Conservation (phyloP, 371 early-diverging fungal genomes). For the Mucor plumbeus region DNA sequence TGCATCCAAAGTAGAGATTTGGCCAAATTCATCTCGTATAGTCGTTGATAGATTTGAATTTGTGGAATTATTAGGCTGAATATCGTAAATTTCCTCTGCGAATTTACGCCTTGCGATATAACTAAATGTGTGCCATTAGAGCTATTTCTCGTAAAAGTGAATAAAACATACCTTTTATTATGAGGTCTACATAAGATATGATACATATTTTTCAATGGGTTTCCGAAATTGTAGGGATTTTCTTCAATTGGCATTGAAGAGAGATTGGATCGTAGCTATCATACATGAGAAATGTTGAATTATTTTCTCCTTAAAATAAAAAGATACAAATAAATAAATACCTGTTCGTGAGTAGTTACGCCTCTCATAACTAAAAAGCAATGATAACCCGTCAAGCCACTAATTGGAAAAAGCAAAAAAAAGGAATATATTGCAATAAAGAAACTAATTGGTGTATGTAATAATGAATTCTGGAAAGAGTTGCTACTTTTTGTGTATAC, state of each 20-base stretch:
- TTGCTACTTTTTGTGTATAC: neutral
- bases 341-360: conserved; percentile 89
- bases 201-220: conserved; percentile 52
- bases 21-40: conserved; percentile 1
- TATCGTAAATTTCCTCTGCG: conserved; percentile 21
- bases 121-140: conserved; percentile 1
- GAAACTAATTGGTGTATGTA: conserved; percentile 54
- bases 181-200: conserved; percentile 63
- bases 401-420: conserved; percentile 67
- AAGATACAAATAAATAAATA: conserved; percentile 26
- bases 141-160: no score
- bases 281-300: neutral
- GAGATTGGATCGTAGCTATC: conserved; percentile 46
- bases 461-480: conserved; percentile 10
- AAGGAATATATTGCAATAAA: conserved; percentile 69
- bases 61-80: neutral
- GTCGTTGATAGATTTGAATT: conserved; percentile 10
- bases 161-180: conserved; percentile 55
- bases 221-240: conserved; percentile 58
- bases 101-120: conserved; percentile 32
- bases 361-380: conserved; percentile 72
- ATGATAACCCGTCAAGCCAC: conserved; percentile 79
- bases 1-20: conserved; percentile 9
- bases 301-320: neutral
- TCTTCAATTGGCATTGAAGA: conserved; percentile 33